phyloP scores from a whole-genome alignment of 1,284 basidiomycete species.

The Schizopora paradoxa region DNA sequence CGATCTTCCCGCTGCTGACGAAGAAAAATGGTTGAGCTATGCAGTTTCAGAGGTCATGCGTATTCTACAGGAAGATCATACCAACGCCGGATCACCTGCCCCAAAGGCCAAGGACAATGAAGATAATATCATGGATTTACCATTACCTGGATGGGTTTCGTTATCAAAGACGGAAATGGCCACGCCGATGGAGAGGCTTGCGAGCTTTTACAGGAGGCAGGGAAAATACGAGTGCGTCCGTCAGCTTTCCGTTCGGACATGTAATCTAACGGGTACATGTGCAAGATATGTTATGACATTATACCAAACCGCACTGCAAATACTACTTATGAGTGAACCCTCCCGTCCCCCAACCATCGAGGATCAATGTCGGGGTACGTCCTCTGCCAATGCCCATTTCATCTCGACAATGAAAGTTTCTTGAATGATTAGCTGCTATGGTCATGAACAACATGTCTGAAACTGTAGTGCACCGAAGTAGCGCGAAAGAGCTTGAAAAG shows the following conservation, averaged over 20 bases:
- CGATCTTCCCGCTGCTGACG: slow-evolving; percentile 36
- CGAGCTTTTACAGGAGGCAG: slow-evolving; percentile 51
- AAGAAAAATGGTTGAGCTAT: slow-evolving; percentile 56
- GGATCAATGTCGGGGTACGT: slow-evolving; percentile 55
- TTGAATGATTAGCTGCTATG: slow-evolving; percentile 55
- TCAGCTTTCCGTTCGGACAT: slow-evolving; percentile 6
- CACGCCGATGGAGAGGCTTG: slow-evolving; percentile 66
- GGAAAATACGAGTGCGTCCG: slow-evolving; percentile 56
- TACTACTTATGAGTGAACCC: slow-evolving; percentile 46
- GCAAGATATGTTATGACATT: slow-evolving; percentile 58
- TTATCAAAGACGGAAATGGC: slow-evolving; percentile 50
- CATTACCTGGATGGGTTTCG: slow-evolving; percentile 56
- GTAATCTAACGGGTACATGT: background rate
- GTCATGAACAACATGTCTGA: slow-evolving; percentile 61
- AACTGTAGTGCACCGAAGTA: slow-evolving; percentile 17
- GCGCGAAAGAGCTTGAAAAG: slow-evolving; percentile 18
- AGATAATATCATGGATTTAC: slow-evolving; percentile 35
- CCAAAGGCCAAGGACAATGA: slow-evolving; percentile 1
- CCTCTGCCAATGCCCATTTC: background rate
- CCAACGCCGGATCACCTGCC: background rate
- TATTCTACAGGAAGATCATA: slow-evolving; percentile 25
- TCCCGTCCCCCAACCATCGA: slow-evolving; percentile 35
- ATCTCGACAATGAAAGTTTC: background rate
- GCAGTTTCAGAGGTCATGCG: slow-evolving; percentile 58
- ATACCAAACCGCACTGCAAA: slow-evolving; percentile 59